Evolutionary conservation across 2,329 filamentous ascomycete genomes (phyloP).

Genomic region (Drechslera avenae): DNA sequence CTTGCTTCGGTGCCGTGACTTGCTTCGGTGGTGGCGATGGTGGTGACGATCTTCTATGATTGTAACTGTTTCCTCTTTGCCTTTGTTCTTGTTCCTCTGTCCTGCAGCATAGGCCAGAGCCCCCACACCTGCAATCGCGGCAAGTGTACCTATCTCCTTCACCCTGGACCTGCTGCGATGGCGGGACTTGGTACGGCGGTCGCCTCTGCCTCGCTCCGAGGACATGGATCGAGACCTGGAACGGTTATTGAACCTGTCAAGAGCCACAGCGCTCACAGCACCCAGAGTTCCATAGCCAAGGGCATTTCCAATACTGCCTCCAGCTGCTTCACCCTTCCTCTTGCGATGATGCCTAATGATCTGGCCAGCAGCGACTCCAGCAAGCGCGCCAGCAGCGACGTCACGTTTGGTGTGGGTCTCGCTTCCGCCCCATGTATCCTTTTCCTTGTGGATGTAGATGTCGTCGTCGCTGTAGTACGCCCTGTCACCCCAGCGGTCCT

Average conservation of each 20-base stretch:
- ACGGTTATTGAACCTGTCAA: slow-evolving; percentile 57
- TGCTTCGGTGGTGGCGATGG: slow-evolving; percentile 45
- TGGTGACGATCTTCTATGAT: slow-evolving; percentile 48
- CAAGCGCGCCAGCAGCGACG: slow-evolving; percentile 66
- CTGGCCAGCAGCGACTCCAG: slow-evolving; percentile 65
- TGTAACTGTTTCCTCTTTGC: slow-evolving; percentile 43
- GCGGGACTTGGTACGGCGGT: slow-evolving; percentile 35
- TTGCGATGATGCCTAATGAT: slow-evolving; percentile 64
- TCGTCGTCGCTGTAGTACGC: slow-evolving; percentile 65
- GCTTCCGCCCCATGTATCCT: slow-evolving; percentile 49
- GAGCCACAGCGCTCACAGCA: slow-evolving; percentile 64
- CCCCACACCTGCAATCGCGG: slow-evolving; percentile 65
- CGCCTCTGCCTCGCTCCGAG: slow-evolving; percentile 33
- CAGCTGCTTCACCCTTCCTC: slow-evolving; percentile 59
- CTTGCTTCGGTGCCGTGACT: slow-evolving; percentile 25
- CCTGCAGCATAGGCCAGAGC: slow-evolving; percentile 61
- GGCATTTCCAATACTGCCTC: slow-evolving; percentile 58
- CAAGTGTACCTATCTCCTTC: slow-evolving; percentile 62
- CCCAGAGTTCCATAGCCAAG: slow-evolving; percentile 66
- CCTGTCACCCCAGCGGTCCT: slow-evolving; percentile 49
- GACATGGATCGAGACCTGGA: slow-evolving; percentile 53
- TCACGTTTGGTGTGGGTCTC: slow-evolving; percentile 61
- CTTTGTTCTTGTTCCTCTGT: slow-evolving; percentile 55
- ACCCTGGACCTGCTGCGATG: slow-evolving; percentile 49
- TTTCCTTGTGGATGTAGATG: slow-evolving; percentile 63